These are phyloP conservation scores for Globisporangium apiculatum DNA, from an alignment of 352 stramenopile species.

Conservation along the genomic window DNA sequence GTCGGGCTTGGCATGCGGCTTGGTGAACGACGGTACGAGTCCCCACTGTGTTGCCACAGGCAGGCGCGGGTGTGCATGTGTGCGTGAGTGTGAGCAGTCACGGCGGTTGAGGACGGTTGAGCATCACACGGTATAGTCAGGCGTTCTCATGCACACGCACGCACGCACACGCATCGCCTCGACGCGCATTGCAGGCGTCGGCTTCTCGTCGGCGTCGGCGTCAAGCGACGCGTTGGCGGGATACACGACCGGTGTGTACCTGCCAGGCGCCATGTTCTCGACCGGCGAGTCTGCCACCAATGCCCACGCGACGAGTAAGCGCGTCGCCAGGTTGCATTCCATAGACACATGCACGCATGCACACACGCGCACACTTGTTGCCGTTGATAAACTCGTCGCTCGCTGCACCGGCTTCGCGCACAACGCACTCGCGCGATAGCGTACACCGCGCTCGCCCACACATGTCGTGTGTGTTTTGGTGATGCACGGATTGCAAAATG, in stretches of 20 bases:
- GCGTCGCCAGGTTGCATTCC: too few species aligned
- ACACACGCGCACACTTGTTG: constrained; percentile 52
- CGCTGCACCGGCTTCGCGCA: constrained; percentile 34
- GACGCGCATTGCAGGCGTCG: constrained; percentile 19
- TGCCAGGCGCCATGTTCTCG: constrained; percentile 73
- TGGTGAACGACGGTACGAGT: constrained; percentile 78
- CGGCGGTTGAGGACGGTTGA: too few species aligned
- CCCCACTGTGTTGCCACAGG: constrained; percentile 40
- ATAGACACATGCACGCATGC: neutral
- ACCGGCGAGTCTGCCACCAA: constrained; percentile 44
- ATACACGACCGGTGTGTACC: constrained; percentile 57
- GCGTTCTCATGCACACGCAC: neutral
- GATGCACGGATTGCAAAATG: too few species aligned
- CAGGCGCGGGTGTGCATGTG: neutral
- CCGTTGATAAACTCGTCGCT: constrained; percentile 47
- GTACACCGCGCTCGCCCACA: constrained; percentile 63
- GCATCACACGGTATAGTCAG: too few species aligned
- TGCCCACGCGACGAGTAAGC: too few species aligned
- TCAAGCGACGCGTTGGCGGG: constrained; percentile 1
- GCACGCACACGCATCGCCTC: constrained; percentile 57
- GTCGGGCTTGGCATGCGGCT: constrained; percentile 60
- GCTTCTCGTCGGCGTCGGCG: constrained; percentile 1
- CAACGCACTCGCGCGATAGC: constrained; percentile 46
- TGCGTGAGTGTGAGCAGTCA: neutral
- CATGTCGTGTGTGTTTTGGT: constrained; percentile 22